phyloP scores from a whole-genome alignment of 1,284 basidiomycete genomes.

The Vanrija sp. region DNA sequence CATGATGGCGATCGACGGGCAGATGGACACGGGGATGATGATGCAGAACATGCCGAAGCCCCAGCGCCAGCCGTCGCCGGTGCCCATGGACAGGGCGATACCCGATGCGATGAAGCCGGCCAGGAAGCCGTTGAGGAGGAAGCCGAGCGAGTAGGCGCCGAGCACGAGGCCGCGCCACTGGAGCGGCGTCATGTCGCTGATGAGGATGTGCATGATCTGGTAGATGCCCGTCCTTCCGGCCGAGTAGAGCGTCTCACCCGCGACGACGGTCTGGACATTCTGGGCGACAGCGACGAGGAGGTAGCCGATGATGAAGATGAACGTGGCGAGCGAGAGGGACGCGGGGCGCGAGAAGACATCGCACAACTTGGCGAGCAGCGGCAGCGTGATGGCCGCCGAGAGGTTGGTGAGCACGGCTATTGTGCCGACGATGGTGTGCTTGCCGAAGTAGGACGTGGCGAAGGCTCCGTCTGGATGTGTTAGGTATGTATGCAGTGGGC shows the following conservation, averaged over 20 bases:
- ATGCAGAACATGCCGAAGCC: constrained; percentile 51
- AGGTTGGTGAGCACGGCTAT: constrained; percentile 40
- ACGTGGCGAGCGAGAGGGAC: constrained; percentile 22
- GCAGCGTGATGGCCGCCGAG: constrained; percentile 40
- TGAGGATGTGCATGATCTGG: constrained; percentile 18
- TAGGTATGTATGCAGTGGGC: not conserved
- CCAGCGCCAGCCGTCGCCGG: constrained; percentile 57
- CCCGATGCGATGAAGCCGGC: constrained; percentile 55
- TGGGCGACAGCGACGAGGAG: constrained; percentile 32
- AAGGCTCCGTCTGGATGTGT: constrained; percentile 23
- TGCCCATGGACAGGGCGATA: constrained; percentile 40
- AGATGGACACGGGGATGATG: constrained; percentile 17
- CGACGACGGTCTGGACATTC: constrained; percentile 33
- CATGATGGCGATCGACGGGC: constrained; percentile 37
- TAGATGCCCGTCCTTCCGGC: constrained; percentile 37
- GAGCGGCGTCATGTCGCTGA: constrained; percentile 71
- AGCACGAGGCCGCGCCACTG: constrained; percentile 68
- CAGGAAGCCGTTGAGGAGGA: constrained; percentile 50
- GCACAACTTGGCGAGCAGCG: constrained; percentile 43
- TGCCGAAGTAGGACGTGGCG: constrained; percentile 40
- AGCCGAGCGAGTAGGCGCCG: constrained; percentile 62
- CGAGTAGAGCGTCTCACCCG: constrained; percentile 39
- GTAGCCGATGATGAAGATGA: constrained; percentile 41
- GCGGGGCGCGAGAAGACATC: constrained; percentile 33
- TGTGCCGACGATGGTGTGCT: constrained; percentile 42